Conservation (phyloP, 2,329 filamentous ascomycete genomes). For the Phialocephala subalpina region DNA sequence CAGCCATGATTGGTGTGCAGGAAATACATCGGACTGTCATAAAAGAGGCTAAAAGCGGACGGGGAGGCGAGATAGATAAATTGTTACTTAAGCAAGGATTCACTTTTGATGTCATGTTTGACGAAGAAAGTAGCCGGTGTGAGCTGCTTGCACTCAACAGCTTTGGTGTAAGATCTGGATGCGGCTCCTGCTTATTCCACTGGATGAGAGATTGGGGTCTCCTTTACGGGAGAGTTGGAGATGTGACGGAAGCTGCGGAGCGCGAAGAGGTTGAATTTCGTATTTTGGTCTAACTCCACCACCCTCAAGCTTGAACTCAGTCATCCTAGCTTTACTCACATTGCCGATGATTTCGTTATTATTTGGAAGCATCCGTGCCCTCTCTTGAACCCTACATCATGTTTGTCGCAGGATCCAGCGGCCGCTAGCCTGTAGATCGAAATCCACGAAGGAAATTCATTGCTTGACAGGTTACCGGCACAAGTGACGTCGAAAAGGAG, state of each 20-base stretch:
- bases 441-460: too few species aligned
- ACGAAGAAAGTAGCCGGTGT: constrained; percentile 38
- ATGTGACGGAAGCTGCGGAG: constrained; percentile 1
- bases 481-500: too few species aligned
- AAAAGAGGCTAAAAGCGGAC: background rate
- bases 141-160: constrained; percentile 54
- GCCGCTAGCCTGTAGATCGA: too few species aligned
- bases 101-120: constrained; percentile 52
- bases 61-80: constrained; percentile 31
- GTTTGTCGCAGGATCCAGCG: too few species aligned
- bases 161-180: constrained; percentile 53
- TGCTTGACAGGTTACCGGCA: too few species aligned
- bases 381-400: too few species aligned
- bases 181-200: constrained; percentile 55
- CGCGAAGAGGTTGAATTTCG: constrained; percentile 43
- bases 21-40: constrained; percentile 42
- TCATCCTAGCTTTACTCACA: too few species aligned
- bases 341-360: too few species aligned
- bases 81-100: constrained; percentile 50
- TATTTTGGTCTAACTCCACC: constrained; percentile 17
- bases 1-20: constrained; percentile 36
- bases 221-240: constrained; percentile 46
- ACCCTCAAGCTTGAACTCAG: too few species aligned
- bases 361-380: too few species aligned
- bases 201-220: constrained; percentile 50